Base-by-base conservation (phyloP, 768 basidiomycete species). In the Tylopilus sp. region DNA sequence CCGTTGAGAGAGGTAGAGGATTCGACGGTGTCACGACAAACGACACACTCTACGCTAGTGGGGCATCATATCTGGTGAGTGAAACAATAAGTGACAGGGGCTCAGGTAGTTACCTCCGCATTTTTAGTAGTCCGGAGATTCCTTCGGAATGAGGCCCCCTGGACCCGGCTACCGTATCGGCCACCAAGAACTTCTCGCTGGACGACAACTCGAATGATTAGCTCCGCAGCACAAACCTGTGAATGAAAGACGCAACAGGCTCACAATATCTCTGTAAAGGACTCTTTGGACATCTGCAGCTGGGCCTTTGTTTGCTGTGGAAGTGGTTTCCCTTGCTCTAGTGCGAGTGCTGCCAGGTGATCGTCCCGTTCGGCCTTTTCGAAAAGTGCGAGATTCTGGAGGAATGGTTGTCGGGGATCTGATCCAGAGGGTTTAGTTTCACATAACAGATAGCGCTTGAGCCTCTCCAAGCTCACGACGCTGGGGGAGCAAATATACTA, bases 21-120 rank as follows among this genome's bases (percentile, higher is more conserved):
- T 16, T 57, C 56, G 4, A 71, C 45, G 4, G 21, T n/a, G 28
- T 80, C 78, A 4, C 62, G 57, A 55, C 80, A 82, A 21, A 75
- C 66, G 34, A 71, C 58, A 49, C 79, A 80, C 36, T 71, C 61
- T 17, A 61, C 54, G 13, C 67, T 69, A 12, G 3, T 9, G 2
- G n/a, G 19, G 21, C 8, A 11, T 28, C 6, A 8, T 24, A 29
- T 19, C 7, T 16, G 21, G 51, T 61, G 11, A 56, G 53, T 48
- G 16, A 31, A 30, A 11, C 14, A 13, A 21, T 21, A 11, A 17
- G 16, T 25, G 16, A 3, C n/a, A 28, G 2, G 4, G 10, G 34
- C 21, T 37, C 29, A 56, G 53, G 49, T 54, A 26, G 8, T 19
- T 40, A 1, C 29, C 5, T 29, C 46, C 33, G 4, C 1, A 19